phyloP scores from a whole-genome alignment of 116 monocot genomes.

The Trichopus zeylanicus region DNA sequence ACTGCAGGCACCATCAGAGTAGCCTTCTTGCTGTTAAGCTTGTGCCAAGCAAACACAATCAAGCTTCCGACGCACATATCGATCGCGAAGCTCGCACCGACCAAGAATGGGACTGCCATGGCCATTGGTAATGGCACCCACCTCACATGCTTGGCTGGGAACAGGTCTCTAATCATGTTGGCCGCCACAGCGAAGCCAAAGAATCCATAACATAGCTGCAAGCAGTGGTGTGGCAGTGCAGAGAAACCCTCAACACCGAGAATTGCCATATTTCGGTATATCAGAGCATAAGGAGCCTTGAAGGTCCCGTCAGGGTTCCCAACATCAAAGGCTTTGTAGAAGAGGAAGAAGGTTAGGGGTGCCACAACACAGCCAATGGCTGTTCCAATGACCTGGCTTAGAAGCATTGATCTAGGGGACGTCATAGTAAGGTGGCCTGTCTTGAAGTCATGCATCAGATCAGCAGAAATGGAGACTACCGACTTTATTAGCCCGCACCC shows the following conservation, averaged over 20 bases:
- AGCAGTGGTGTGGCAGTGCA: conserved; percentile 51
- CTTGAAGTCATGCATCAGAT: conserved; percentile 73
- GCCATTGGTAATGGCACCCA: conserved; percentile 69
- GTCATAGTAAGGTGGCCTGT: conserved; percentile 59
- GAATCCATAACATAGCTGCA: conserved; percentile 73
- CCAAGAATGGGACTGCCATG: conserved; percentile 69
- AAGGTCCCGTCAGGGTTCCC: conserved; percentile 59
- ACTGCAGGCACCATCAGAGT: conserved; percentile 48
- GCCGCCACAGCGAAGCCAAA: conserved; percentile 46
- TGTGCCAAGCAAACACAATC: conserved; percentile 44
- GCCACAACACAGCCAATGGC: conserved; percentile 56
- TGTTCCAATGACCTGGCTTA: conserved; percentile 51
- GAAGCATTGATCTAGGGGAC: conserved; percentile 55
- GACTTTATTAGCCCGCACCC: conserved; percentile 62
- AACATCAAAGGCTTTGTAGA: conserved; percentile 66
- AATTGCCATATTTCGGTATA: conserved; percentile 73
- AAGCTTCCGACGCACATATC: conserved; percentile 63
- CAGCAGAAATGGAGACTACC: conserved; percentile 59
- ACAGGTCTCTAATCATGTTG: conserved; percentile 38
- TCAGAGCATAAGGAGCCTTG: conserved; percentile 64
- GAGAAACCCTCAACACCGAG: conserved; percentile 66
- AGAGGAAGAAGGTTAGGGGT: conserved; percentile 61
- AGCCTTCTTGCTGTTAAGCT: conserved; percentile 25
- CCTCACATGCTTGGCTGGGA: conserved; percentile 32
- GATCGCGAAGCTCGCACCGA: conserved; percentile 56